Base-by-base conservation (phyloP, 2,329 filamentous ascomycete species). In the Phaeomoniella chlamydospora region DNA sequence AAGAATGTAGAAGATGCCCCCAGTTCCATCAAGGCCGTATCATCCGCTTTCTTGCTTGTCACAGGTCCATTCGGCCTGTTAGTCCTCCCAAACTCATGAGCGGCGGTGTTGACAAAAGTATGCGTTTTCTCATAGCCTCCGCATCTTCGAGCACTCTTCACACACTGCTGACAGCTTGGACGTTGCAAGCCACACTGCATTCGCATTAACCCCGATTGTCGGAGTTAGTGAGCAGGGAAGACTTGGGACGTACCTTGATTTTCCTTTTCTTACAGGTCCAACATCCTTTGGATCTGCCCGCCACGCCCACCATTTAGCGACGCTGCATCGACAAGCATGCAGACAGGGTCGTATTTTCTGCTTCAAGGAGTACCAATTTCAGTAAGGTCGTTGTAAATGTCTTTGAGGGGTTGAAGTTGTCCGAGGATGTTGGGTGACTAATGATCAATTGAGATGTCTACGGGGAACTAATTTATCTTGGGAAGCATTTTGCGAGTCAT, bases 171-270 rank as follows among this genome's bases (percentile, higher is more conserved):
- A 42, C 52, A 56, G 9, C 29, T 29, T 10, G 52, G 52, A 30
- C 40, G 43, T 41, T 51, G 39, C 13, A 52, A 44, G 22, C 49
- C 51, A 41, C 52, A 56, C 51, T 55, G 48, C 13, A 17, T 30
- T 31, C 6, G 15, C 18, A 15, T 16, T n/a, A 6, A 2, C 34
- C n/a, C 3, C 4, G 9, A 3, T 15, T 26, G 15, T 10, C 10
- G 26, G 9, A 14, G 11, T n/a, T 17, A 4, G 11, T 11, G 13
- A 11, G 3, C 15, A 18, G 14, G 10, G 10, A 4, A 19, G 22
- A 26, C n/a, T n/a, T 26, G n/a, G 9, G 22, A 19, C 33, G 18
- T 39, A 50, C 48, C 35, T 39, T 41, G 15, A 51, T 49, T 36
- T 49, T 51, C 29, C 48, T 45, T 37, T 48, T 43, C 34, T 46